These are phyloP conservation scores for Melocanna baccifera DNA, from an alignment of 176 grass and related monocot species.

Conservation along the genomic window DNA sequence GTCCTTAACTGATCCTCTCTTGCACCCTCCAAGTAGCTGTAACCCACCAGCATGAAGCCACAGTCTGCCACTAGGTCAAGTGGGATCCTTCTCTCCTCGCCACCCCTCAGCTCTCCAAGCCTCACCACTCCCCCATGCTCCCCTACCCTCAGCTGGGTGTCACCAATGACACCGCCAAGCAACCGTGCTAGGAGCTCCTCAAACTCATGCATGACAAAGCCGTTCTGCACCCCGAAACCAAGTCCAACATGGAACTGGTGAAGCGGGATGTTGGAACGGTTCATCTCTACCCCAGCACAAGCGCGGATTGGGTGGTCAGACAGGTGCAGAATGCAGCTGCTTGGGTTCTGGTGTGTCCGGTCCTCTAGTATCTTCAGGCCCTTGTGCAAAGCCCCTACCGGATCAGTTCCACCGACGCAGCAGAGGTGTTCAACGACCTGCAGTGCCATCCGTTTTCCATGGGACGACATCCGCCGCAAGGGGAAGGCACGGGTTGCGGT, in stretches of 20 bases:
- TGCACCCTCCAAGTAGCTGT: slow-evolving; percentile 74
- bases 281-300: slow-evolving; percentile 34
- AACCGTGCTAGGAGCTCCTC: slow-evolving; percentile 76
- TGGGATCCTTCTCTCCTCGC: slow-evolving; percentile 85
- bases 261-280: slow-evolving; percentile 41
- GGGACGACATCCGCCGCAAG: slow-evolving; percentile 73
- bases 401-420: slow-evolving; percentile 69
- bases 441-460: slow-evolving; percentile 75
- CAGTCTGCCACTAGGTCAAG: slow-evolving; percentile 55
- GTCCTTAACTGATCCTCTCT: slow-evolving; percentile 57
- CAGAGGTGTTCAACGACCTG: slow-evolving; percentile 88
- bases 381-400: slow-evolving; percentile 70
- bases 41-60: slow-evolving; percentile 60
- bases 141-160: slow-evolving; percentile 72
- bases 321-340: slow-evolving; percentile 75
- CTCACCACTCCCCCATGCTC: slow-evolving; percentile 58
- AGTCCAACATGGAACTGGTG: slow-evolving; percentile 82
- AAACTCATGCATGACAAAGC: slow-evolving; percentile 85
- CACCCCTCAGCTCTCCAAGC: slow-evolving; percentile 75
- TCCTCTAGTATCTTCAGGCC: slow-evolving; percentile 88
- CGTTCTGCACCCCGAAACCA: slow-evolving; percentile 65
- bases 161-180: slow-evolving; percentile 69
- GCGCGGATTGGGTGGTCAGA: slow-evolving; percentile 52
- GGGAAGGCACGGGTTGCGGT: slow-evolving; percentile 84
- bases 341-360: slow-evolving; percentile 76